Conservation (phyloP, 345 rosid species). For the Draba incana region DNA sequence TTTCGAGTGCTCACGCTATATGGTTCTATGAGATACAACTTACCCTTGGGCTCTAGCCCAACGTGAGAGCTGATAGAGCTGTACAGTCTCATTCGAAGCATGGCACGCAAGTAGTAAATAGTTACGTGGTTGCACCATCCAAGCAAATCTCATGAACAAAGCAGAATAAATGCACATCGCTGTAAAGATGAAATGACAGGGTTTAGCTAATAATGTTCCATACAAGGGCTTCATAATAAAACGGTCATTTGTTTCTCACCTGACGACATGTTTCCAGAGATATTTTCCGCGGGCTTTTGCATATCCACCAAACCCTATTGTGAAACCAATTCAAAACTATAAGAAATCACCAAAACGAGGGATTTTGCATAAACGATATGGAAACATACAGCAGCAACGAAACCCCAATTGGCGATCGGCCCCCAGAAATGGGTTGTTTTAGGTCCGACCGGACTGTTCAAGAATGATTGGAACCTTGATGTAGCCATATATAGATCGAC, state of each 20-base stretch:
- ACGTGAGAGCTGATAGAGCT: constrained; percentile 87
- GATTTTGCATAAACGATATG: constrained; percentile 11
- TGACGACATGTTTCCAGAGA: constrained; percentile 86
- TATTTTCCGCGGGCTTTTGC: constrained; percentile 94
- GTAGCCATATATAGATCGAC: constrained; percentile 50
- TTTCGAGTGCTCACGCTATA: background rate
- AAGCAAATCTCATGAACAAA: constrained; percentile 87
- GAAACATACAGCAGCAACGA: constrained; percentile 68
- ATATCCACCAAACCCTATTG: constrained; percentile 86
- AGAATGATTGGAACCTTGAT: constrained; percentile 69
- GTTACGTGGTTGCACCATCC: constrained; percentile 93
- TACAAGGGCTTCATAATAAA: background rate
- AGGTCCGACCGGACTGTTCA: constrained; percentile 86
- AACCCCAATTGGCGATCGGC: constrained; percentile 90
- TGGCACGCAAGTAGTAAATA: constrained; percentile 87
- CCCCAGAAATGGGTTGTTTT: constrained; percentile 95
- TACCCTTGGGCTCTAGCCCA: constrained; percentile 84
- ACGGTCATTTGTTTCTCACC: constrained; percentile 42
- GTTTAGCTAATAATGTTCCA: background rate
- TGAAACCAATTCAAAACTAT: background rate
- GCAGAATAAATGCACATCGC: constrained; percentile 84
- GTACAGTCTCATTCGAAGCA: constrained; percentile 95
- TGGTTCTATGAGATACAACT: constrained; percentile 23
- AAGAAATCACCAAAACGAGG: background rate
- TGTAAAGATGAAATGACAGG: constrained; percentile 27